A percentile compares a stretch with the other conserved stretches of the same genome.
These are phyloP conservation scores for Pythium dissimile DNA, from an alignment of 352 stramenopile genomes.

Conservation along the genomic window DNA sequence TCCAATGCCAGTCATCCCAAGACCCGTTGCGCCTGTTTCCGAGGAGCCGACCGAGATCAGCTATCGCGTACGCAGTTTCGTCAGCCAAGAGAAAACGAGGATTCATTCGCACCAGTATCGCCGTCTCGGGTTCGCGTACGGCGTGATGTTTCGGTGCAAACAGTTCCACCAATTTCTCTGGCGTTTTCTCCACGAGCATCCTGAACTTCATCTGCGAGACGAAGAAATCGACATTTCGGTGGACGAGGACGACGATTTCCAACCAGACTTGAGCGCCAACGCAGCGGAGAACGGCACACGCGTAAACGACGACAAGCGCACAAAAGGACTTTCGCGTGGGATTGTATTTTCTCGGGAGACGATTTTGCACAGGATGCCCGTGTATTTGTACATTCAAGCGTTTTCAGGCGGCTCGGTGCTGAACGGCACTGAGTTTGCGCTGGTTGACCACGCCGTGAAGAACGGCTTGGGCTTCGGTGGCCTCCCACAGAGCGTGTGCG, in stretches of 20 bases:
- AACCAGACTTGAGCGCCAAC: no score
- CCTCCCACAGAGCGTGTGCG: slow-evolving; percentile 36
- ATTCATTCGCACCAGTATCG: slow-evolving; percentile 66
- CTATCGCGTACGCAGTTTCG: slow-evolving; percentile 68
- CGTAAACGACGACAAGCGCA: not conserved
- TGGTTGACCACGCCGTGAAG: slow-evolving; percentile 53
- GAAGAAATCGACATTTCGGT: slow-evolving; percentile 40
- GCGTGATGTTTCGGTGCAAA: slow-evolving; percentile 83
- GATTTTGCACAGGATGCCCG: slow-evolving; percentile 71
- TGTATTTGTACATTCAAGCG: slow-evolving; percentile 76
- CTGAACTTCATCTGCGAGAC: slow-evolving; percentile 33
- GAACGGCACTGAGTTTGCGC: slow-evolving; percentile 40
- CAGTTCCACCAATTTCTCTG: slow-evolving; percentile 73
- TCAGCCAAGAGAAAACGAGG: slow-evolving; percentile 51
- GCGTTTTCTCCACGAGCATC: slow-evolving; percentile 50
- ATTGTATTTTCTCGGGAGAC: slow-evolving; percentile 77
- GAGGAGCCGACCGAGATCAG: slow-evolving; percentile 37
- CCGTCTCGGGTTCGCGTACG: slow-evolving; percentile 75
- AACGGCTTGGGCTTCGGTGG: slow-evolving; percentile 40
- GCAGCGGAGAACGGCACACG: not conserved
- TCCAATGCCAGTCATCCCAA: not conserved
- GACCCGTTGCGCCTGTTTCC: not conserved
- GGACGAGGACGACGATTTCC: slow-evolving; percentile 30
- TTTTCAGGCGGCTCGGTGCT: slow-evolving; percentile 71
- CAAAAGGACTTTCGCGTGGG: slow-evolving; percentile 10